Conservation (phyloP, 2,329 filamentous ascomycete genomes). For the Onygenales sp. region DNA sequence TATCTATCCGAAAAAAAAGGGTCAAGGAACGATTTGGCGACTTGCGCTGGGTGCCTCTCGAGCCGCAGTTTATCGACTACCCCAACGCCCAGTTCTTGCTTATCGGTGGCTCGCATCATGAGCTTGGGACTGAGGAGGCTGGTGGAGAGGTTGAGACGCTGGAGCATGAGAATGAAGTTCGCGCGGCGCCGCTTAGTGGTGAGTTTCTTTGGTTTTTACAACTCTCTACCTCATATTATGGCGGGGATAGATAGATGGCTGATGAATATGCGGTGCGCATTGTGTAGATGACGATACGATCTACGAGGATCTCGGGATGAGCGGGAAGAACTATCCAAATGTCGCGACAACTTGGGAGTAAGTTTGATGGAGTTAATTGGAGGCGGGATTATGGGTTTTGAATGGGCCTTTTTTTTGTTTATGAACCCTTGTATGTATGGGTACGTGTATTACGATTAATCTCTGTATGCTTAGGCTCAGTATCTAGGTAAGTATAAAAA, state of each 20-base stretch:
- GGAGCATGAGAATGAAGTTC: conserved; percentile 62
- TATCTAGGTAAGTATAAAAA: no score
- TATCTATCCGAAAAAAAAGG: conserved; percentile 25
- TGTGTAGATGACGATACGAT: conserved; percentile 47
- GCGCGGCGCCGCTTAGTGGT: conserved; percentile 53
- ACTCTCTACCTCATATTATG: neutral
- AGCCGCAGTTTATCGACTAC: conserved; percentile 66
- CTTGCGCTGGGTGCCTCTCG: conserved; percentile 64
- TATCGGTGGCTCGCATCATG: conserved; percentile 49
- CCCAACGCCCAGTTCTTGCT: conserved; percentile 67
- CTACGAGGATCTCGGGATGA: conserved; percentile 49
- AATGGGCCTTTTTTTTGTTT: neutral
- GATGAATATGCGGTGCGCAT: neutral
- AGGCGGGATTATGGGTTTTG: no score
- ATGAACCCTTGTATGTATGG: no score
- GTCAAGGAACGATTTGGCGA: conserved; percentile 62
- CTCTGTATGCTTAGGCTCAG: no score
- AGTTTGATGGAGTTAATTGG: neutral
- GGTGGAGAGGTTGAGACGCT: conserved; percentile 65
- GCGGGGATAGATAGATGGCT: neutral
- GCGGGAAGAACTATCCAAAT: conserved; percentile 55
- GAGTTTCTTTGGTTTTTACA: conserved; percentile 10
- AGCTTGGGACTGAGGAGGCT: conserved; percentile 49
- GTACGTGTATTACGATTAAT: no score
- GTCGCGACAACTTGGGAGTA: conserved; percentile 51